Base-by-base conservation (phyloP, 2,329 filamentous ascomycete species). In the Aspergillus melleus region DNA sequence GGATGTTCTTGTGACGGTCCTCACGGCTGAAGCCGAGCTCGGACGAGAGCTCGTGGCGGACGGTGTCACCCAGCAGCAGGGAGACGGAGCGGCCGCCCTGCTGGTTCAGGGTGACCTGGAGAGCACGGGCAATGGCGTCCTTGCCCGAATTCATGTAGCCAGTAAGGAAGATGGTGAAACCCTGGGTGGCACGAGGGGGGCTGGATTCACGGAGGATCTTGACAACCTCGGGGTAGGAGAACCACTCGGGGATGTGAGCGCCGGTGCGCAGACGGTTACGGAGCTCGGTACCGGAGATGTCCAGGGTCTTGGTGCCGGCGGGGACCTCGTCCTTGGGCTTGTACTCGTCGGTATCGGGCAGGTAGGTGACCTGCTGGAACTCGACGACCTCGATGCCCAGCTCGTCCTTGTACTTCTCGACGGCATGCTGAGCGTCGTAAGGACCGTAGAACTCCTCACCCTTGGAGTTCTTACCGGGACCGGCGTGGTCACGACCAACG, bases 281-380 rank as follows among this genome's bases (percentile, higher is more conserved):
- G 72, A 99, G 91, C 83, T 99, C 95, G 62, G 90, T 92, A 62
- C 89, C 89, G 42, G 89, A 92, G 77, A 94, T 94, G 82, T 94
- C 91, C 68, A 92, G 86, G 55, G 94, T 98, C 78, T 91, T 91
- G 72, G 90, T 84, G 66, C 91, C 92, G 73, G 88, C 82, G 70
- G 89, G 83, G 63, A 99, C 94, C 82, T 97, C 86, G 80, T 99
- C 91, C 78, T 92, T 87, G 59, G 95, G 95, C 71, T 87, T 88
- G 84, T 99, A 99, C 84, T 98, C 95, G 78, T 99, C 95, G 74
- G 87, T 89, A 80, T 98, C 95, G 68, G 95, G 95, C 61, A 98
- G 89, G 82, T 98, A 99, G 65, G 96, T 98, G 89, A 99, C 96
- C 87, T 96, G 92, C 84, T 98, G 94, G 89, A 99, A 99, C 68